Evolutionary conservation across 1,284 basidiomycete genomes (phyloP).

Genomic region (Inonotus hispidus): DNA sequence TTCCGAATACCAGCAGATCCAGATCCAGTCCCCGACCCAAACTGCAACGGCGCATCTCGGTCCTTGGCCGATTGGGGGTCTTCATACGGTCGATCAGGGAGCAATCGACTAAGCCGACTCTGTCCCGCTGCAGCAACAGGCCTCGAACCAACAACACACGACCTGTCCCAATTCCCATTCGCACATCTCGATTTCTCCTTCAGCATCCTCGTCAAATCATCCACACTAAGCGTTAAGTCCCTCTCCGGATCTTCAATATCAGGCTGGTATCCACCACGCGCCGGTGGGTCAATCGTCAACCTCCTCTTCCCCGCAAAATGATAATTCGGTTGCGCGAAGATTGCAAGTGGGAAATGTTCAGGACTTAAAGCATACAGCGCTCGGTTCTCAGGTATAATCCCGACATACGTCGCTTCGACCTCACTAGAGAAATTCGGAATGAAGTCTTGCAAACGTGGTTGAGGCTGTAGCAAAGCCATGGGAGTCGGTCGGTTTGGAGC

Average conservation of each 20-base stretch:
- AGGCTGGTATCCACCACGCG: conserved; percentile 3
- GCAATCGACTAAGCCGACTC: conserved; percentile 12
- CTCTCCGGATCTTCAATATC: conserved; percentile 5
- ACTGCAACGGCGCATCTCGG: background rate
- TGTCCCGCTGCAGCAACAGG: conserved; percentile 28
- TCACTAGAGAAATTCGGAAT: conserved; percentile 44
- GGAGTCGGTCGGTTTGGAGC: conserved; percentile 45
- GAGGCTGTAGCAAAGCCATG: conserved; percentile 76
- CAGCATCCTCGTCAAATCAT: conserved; percentile 38
- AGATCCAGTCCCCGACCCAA: background rate
- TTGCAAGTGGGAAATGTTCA: conserved; percentile 66
- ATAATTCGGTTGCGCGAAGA: conserved; percentile 51
- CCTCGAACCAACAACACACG: conserved; percentile 58
- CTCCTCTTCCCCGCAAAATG: conserved; percentile 28
- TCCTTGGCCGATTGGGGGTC: background rate
- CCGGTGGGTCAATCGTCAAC: conserved; percentile 3
- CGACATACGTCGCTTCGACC: conserved; percentile 62
- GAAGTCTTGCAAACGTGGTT: conserved; percentile 59
- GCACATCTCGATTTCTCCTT: conserved; percentile 31
- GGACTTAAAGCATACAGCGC: conserved; percentile 79
- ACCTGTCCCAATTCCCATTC: conserved; percentile 39
- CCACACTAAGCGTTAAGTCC: conserved; percentile 38
- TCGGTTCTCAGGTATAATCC: conserved; percentile 52
- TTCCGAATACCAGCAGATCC: background rate
- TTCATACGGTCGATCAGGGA: conserved; percentile 7